Evolutionary conservation across 192 early-diverging fungal species (phyloP).

Genomic region (Podila horticola): DNA sequence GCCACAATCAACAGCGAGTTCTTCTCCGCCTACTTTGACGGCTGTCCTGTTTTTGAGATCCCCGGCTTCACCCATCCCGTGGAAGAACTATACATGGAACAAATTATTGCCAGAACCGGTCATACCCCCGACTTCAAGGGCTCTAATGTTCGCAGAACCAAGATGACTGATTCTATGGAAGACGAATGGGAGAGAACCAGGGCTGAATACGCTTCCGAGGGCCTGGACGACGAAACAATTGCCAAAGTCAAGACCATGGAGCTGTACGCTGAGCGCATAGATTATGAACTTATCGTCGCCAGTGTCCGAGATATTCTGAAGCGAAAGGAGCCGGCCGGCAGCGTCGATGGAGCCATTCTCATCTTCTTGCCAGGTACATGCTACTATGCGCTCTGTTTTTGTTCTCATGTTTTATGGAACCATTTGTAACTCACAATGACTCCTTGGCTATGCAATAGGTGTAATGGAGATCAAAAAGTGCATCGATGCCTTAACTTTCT

Average conservation of each 20-base stretch:
- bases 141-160: constrained; percentile 22
- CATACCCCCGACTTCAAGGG: constrained; percentile 64
- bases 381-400: too few relatives aligned
- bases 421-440: not conserved
- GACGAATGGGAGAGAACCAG: constrained; percentile 54
- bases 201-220: constrained; percentile 43
- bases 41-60: constrained; percentile 69
- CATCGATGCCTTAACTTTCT: constrained; percentile 62
- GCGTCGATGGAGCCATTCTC: constrained; percentile 63
- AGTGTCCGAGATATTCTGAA: constrained; percentile 70
- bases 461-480: constrained; percentile 78
- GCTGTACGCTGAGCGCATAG: constrained; percentile 64
- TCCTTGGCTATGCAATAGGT: constrained; percentile 29
- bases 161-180: constrained; percentile 49
- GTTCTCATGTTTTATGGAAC: not conserved
- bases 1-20: constrained; percentile 86
- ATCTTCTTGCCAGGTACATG: constrained; percentile 75
- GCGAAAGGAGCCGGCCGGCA: constrained; percentile 53
- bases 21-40: constrained; percentile 83
- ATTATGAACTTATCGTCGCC: constrained; percentile 67
- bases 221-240: constrained; percentile 52
- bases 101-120: constrained; percentile 65
- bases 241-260: constrained; percentile 49
- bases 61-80: constrained; percentile 85
- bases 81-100: constrained; percentile 63